Evolutionary conservation across 352 stramenopile species (phyloP).

Genomic region (Thraustotheca clavata): DNA sequence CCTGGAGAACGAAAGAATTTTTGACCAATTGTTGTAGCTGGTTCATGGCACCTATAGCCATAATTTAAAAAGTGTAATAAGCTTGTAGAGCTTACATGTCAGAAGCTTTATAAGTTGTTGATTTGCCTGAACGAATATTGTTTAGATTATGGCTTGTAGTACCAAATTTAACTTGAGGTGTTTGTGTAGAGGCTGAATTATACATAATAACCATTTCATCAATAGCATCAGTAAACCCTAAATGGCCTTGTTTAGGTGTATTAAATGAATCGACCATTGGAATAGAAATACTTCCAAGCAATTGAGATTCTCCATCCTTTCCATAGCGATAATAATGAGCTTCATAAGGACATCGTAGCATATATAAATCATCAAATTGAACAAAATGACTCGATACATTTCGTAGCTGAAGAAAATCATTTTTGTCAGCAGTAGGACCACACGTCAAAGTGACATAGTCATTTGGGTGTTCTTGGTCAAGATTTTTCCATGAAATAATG

Average conservation of each 20-base stretch:
- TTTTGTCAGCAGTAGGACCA: slow-evolving; percentile 34
- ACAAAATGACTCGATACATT: slow-evolving; percentile 31
- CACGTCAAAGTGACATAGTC: slow-evolving; percentile 67
- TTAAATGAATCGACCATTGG: slow-evolving; percentile 42
- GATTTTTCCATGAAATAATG: slow-evolving; percentile 41
- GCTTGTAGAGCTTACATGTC: slow-evolving; percentile 32
- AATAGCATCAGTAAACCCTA: slow-evolving; percentile 44
- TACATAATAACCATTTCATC: slow-evolving; percentile 62
- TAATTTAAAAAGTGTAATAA: not conserved
- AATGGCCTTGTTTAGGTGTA: slow-evolving; percentile 61
- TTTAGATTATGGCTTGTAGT: not conserved
- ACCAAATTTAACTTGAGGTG: slow-evolving; percentile 6
- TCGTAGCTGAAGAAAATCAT: slow-evolving; percentile 38
- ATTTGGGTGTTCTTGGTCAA: slow-evolving; percentile 19
- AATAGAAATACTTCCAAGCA: slow-evolving; percentile 31
- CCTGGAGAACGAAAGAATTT: slow-evolving; percentile 64
- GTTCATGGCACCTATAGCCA: slow-evolving; percentile 39
- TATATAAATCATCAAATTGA: slow-evolving; percentile 56
- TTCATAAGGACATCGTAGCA: slow-evolving; percentile 64
- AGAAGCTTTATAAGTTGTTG: slow-evolving; percentile 51
- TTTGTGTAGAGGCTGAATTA: slow-evolving; percentile 50
- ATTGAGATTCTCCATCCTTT: slow-evolving; percentile 20
- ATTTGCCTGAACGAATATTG: slow-evolving; percentile 26
- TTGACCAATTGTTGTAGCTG: slow-evolving; percentile 53
- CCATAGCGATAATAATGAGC: slow-evolving; percentile 47